Evolutionary conservation across 768 basidiomycete species (phyloP).

Genomic region (Termitomyces eurrhizus): DNA sequence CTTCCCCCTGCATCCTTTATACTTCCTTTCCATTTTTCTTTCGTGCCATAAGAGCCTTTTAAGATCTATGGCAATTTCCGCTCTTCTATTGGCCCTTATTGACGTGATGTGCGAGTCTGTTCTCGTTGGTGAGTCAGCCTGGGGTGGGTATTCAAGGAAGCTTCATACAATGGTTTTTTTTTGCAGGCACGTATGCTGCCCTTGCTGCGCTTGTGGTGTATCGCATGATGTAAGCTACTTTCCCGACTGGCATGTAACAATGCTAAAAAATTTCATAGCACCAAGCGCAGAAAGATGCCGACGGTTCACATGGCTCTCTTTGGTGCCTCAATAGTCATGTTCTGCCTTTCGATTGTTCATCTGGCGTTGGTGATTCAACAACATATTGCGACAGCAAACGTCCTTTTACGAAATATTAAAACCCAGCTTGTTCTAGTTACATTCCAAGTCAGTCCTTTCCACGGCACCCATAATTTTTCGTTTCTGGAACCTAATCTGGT

Average conservation of each 20-base stretch:
- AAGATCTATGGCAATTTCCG: constrained; percentile 6
- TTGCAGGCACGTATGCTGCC: constrained; percentile 6
- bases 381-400: neutral
- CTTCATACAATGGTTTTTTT: neutral
- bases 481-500: too few relatives aligned
- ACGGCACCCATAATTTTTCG: neutral
- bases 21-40: too few relatives aligned
- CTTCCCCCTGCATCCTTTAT: too few relatives aligned
- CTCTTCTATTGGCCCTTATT: constrained; percentile 1
- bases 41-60: too few relatives aligned
- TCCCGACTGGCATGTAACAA: neutral
- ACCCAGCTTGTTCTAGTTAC: neutral
- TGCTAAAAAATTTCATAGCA: neutral
- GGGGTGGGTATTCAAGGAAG: too few relatives aligned
- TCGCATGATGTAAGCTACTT: constrained; percentile 6
- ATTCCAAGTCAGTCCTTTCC: neutral
- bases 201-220: constrained; percentile 7
- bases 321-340: constrained; percentile 13
- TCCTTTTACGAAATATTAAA: neutral
- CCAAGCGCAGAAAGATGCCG: constrained; percentile 6
- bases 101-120: constrained; percentile 11
- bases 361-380: constrained; percentile 8
- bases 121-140: constrained; percentile 1
- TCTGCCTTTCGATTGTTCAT: constrained; percentile 9
- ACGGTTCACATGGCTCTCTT: constrained; percentile 8